These are phyloP conservation scores for Neofusicoccum umdonicola DNA, from an alignment of 2,329 filamentous ascomycete genomes.

Conservation along the genomic window DNA sequence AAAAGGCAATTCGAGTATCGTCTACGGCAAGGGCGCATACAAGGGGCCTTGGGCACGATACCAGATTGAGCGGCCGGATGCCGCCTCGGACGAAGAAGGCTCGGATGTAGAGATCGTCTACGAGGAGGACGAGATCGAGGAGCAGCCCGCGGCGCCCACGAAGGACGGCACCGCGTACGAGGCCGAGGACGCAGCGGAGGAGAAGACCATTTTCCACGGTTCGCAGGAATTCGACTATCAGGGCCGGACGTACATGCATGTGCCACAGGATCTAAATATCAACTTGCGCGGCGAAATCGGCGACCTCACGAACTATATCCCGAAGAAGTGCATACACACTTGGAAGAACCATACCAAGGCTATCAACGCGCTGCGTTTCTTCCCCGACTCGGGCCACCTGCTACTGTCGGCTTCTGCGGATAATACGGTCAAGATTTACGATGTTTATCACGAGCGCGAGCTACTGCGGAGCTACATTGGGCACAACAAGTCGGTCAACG, in stretches of 20 bases:
- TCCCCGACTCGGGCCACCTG: conserved; percentile 83
- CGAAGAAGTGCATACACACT: conserved; percentile 88
- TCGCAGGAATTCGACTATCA: conserved; percentile 84
- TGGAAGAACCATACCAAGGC: conserved; percentile 81
- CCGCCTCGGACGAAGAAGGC: conserved; percentile 62
- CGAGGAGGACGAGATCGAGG: conserved; percentile 69
- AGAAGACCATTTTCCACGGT: conserved; percentile 87
- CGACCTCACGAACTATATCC: conserved; percentile 83
- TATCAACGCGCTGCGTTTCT: conserved; percentile 85
- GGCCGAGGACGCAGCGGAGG: conserved; percentile 49
- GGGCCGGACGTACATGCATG: conserved; percentile 95
- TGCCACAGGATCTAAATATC: conserved; percentile 62
- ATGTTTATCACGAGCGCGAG: conserved; percentile 86
- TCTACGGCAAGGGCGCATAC: conserved; percentile 85
- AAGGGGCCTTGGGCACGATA: conserved; percentile 94
- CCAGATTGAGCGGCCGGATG: conserved; percentile 66
- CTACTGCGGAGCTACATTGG: conserved; percentile 88
- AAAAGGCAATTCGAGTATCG: conserved; percentile 79
- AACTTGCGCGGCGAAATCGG: conserved; percentile 72
- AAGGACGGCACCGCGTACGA: conserved; percentile 58
- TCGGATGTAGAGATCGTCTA: conserved; percentile 73
- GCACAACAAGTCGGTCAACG: conserved; percentile 85
- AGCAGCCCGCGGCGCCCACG: conserved; percentile 60
- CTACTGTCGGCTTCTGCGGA: conserved; percentile 89
- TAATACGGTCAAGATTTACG: conserved; percentile 88